phyloP scores from a whole-genome alignment of 116 monocot species.

The Trichopus zeylanicus region DNA sequence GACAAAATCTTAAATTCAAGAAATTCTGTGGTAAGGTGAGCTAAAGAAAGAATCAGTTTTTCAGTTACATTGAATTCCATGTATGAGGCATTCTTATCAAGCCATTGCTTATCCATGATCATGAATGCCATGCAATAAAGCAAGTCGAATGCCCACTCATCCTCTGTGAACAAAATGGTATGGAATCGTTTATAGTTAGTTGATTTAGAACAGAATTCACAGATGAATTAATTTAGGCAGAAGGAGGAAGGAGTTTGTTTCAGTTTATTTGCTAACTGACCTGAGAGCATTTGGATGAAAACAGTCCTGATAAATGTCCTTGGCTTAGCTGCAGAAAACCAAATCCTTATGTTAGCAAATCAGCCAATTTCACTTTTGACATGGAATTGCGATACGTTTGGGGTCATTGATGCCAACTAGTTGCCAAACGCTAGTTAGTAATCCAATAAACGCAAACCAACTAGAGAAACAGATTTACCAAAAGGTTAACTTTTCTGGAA shows the following conservation, averaged over 20 bases:
- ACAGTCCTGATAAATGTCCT: slow-evolving; percentile 74
- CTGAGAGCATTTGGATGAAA: slow-evolving; percentile 87
- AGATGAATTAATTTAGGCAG: not conserved
- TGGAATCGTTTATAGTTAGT: too few species aligned
- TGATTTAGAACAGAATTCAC: too few species aligned
- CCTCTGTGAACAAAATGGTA: slow-evolving; percentile 24
- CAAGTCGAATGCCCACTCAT: slow-evolving; percentile 70
- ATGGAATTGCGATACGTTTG: too few species aligned
- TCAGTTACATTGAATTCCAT: slow-evolving; percentile 75
- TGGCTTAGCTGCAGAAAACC: slow-evolving; percentile 47
- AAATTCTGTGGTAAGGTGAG: not conserved
- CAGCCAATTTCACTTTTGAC: slow-evolving; percentile 4
- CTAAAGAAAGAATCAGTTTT: not conserved
- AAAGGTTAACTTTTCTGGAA: too few species aligned
- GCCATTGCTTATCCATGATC: slow-evolving; percentile 75
- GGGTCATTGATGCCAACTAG: too few species aligned
- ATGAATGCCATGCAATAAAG: slow-evolving; percentile 72
- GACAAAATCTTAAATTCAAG: not conserved
- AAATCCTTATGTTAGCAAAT: slow-evolving; percentile 1
- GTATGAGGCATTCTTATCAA: slow-evolving; percentile 60
- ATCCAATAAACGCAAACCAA: too few species aligned
- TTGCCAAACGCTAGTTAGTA: too few species aligned
- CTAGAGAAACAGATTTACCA: too few species aligned
- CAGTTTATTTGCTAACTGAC: slow-evolving; percentile 12
- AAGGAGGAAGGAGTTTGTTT: not conserved